Evolutionary conservation across 768 basidiomycete genomes (phyloP).

Genomic region (Termitomyces sp.): DNA sequence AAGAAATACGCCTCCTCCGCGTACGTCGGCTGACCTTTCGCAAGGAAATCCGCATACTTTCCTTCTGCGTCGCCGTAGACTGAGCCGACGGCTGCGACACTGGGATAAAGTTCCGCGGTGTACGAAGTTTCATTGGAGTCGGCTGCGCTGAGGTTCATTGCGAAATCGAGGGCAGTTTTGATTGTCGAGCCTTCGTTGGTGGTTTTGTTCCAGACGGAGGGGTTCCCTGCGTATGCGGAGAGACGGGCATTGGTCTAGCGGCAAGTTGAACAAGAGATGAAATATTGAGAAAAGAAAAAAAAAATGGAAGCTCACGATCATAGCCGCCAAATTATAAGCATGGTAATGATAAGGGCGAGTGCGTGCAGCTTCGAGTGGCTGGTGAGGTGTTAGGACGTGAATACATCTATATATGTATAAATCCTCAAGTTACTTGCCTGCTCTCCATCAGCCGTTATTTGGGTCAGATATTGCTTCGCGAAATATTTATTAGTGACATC

Average conservation of each 20-base stretch:
- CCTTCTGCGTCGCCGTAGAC: constrained; percentile 59
- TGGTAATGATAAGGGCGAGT: constrained; percentile 65
- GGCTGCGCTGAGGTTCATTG: background rate
- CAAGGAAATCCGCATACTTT: constrained; percentile 47
- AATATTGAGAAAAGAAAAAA: background rate
- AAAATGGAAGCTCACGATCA: constrained; percentile 43
- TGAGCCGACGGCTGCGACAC: constrained; percentile 50
- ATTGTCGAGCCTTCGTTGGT: constrained; percentile 50
- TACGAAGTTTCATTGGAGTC: constrained; percentile 27
- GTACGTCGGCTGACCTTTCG: constrained; percentile 30
- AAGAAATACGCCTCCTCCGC: constrained; percentile 42
- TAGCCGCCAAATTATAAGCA: constrained; percentile 61
- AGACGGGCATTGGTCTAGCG: constrained; percentile 52
- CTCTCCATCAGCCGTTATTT: constrained; percentile 54
- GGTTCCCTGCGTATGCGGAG: constrained; percentile 38
- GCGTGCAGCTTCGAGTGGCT: constrained; percentile 58
- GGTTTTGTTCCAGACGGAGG: constrained; percentile 44
- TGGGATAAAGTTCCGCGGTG: constrained; percentile 47
- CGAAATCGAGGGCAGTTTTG: constrained; percentile 27
- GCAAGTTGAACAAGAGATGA: background rate
- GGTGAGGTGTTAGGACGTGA: background rate
- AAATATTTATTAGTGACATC: constrained; percentile 46
- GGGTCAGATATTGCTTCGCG: constrained; percentile 37
- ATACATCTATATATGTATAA: background rate
- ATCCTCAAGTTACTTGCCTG: constrained; percentile 29